Percentiles rank a stretch among this genome's conserved stretches.
phyloP scores from a whole-genome alignment of 2,329 filamentous ascomycete species.

The Ophiocordyceps camponoti-saundersi region DNA sequence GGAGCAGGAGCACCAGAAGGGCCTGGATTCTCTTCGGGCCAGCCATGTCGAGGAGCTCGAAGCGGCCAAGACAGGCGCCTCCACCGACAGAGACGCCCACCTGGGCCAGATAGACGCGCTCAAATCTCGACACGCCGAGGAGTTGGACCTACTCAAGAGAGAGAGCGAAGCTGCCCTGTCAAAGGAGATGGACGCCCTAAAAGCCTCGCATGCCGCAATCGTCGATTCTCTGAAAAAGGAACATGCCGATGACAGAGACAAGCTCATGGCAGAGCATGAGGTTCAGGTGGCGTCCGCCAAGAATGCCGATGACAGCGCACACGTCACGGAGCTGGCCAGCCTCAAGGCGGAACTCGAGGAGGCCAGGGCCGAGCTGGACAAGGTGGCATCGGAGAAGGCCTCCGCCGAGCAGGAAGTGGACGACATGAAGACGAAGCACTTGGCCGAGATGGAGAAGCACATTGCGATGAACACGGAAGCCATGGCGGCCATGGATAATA shows the following conservation, averaged over 20 bases:
- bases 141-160: slow-evolving; percentile 25
- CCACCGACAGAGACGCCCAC: slow-evolving; percentile 30
- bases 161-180: slow-evolving; percentile 22
- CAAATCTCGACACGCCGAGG: slow-evolving; percentile 34
- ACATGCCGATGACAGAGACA: slow-evolving; percentile 19
- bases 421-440: slow-evolving; percentile 26
- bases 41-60: slow-evolving; percentile 43
- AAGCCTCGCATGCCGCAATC: slow-evolving; percentile 24
- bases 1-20: slow-evolving; percentile 34
- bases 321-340: slow-evolving; percentile 14
- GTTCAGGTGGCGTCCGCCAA: slow-evolving; percentile 14
- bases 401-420: slow-evolving; percentile 26
- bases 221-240: slow-evolving; percentile 25
- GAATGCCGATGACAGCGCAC: slow-evolving; percentile 11
- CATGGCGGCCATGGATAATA: slow-evolving; percentile 19
- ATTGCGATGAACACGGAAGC: slow-evolving; percentile 23
- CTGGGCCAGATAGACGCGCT: slow-evolving; percentile 34
- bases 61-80: slow-evolving; percentile 32
- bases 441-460: slow-evolving; percentile 29
- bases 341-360: slow-evolving; percentile 16
- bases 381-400: slow-evolving; percentile 24
- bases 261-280: slow-evolving; percentile 12
- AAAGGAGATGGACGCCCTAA: slow-evolving; percentile 23
- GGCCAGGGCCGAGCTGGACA: slow-evolving; percentile 25
- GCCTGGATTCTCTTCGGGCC: slow-evolving; percentile 35